A percentile compares a stretch with the other conserved stretches of the same genome.
phyloP scores from a whole-genome alignment of 2,329 filamentous ascomycete species.

The Myrmaecium sp. region DNA sequence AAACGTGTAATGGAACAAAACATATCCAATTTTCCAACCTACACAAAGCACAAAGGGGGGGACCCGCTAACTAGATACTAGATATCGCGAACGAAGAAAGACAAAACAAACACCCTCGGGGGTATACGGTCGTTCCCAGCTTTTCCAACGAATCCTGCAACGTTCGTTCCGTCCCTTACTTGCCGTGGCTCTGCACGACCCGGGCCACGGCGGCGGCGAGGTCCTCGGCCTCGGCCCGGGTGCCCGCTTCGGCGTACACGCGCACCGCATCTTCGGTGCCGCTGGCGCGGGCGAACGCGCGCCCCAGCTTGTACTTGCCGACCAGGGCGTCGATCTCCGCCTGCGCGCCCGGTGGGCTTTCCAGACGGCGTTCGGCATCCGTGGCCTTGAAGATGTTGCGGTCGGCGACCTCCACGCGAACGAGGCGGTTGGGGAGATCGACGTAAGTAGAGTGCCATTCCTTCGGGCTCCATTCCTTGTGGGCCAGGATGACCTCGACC shows the following conservation, averaged over 20 bases:
- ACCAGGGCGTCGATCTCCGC: slow-evolving; percentile 74
- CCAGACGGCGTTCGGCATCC: slow-evolving; percentile 78
- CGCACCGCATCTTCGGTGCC: slow-evolving; percentile 93
- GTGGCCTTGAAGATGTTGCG: slow-evolving; percentile 82
- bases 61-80: no score
- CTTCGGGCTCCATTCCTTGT: slow-evolving; percentile 78
- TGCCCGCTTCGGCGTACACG: slow-evolving; percentile 89
- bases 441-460: slow-evolving; percentile 90
- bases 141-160: no score
- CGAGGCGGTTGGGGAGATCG: slow-evolving; percentile 88
- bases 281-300: slow-evolving; percentile 80
- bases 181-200: slow-evolving; percentile 53
- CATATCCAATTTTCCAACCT: no score
- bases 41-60: no score
- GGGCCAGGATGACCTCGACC: slow-evolving; percentile 87
- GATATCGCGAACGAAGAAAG: no score
- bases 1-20: no score
- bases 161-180: no score
- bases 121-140: no score
- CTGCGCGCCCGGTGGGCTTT: slow-evolving; percentile 63
- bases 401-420: slow-evolving; percentile 76
- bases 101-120: no score
- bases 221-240: slow-evolving; percentile 77
- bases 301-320: slow-evolving; percentile 76
- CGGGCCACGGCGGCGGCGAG: slow-evolving; percentile 68